These are phyloP conservation scores for Pichia occidentalis DNA, from an alignment of 805 yeast species.

Conservation along the genomic window DNA sequence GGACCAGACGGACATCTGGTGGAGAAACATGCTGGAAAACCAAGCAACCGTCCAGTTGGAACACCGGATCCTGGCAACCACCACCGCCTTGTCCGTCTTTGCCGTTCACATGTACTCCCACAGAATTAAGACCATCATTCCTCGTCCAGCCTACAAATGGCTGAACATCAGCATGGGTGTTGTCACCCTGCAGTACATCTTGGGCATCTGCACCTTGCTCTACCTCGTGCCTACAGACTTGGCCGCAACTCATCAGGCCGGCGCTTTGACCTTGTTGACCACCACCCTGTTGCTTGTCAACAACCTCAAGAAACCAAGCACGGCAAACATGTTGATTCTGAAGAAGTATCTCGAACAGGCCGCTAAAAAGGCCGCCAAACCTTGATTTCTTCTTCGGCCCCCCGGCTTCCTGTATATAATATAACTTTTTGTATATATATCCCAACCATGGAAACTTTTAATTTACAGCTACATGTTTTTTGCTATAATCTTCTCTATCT, in stretches of 20 bases:
- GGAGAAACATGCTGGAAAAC: slow-evolving; percentile 92
- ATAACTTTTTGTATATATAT: neutral
- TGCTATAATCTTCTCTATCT: too few relatives aligned
- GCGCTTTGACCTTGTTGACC: slow-evolving; percentile 85
- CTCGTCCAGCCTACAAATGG: slow-evolving; percentile 46
- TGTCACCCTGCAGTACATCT: slow-evolving; percentile 71
- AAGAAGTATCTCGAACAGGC: slow-evolving; percentile 23
- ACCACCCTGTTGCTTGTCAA: slow-evolving; percentile 59
- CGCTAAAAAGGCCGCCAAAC: slow-evolving; percentile 12
- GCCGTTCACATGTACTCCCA: slow-evolving; percentile 66
- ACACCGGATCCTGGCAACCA: slow-evolving; percentile 78
- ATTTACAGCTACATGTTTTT: slow-evolving; percentile 62
- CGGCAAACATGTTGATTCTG: slow-evolving; percentile 26
- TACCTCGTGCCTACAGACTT: slow-evolving; percentile 88
- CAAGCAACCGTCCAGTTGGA: slow-evolving; percentile 93
- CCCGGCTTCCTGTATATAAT: slow-evolving; percentile 6
- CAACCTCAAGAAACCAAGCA: slow-evolving; percentile 50
- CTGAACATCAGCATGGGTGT: slow-evolving; percentile 74
- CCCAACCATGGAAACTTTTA: neutral
- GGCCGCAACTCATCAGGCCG: slow-evolving; percentile 96
- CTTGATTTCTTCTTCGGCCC: neutral
- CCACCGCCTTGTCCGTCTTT: slow-evolving; percentile 67
- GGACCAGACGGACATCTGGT: slow-evolving; percentile 68
- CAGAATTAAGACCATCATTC: slow-evolving; percentile 50
- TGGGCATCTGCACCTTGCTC: slow-evolving; percentile 81